Conservation (phyloP, 2,329 filamentous ascomycete species). For the Coniella lustricola region DNA sequence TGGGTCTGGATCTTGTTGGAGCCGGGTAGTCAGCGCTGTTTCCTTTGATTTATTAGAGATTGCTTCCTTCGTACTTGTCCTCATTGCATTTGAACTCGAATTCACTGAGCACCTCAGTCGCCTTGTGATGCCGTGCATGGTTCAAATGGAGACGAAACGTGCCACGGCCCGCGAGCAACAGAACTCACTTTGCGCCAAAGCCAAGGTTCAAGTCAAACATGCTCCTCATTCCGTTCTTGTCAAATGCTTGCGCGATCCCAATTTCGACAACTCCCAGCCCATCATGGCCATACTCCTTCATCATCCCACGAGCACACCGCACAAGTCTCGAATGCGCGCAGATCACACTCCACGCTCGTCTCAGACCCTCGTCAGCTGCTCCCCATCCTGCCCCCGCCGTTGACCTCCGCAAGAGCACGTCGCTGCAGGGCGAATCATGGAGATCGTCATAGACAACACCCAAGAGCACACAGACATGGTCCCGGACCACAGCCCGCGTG, state of each 20-base stretch:
- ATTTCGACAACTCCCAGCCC: background rate
- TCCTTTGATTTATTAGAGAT: too few species aligned
- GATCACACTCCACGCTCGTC: background rate
- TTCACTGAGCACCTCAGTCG: too few species aligned
- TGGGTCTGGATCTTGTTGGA: too few species aligned
- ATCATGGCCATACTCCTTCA: background rate
- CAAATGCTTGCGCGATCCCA: background rate
- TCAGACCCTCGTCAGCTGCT: background rate
- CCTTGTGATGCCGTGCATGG: too few species aligned
- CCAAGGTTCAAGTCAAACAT: background rate
- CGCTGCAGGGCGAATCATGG: background rate
- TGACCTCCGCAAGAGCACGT: background rate
- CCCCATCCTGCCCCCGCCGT: background rate
- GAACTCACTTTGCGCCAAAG: too few species aligned
- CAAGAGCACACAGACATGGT: background rate
- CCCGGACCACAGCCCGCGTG: background rate
- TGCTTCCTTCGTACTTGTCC: too few species aligned
- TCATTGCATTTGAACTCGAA: too few species aligned
- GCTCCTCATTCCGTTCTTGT: background rate
- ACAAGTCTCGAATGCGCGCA: background rate
- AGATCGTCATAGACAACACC: background rate
- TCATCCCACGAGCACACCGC: background rate
- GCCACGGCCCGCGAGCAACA: too few species aligned
- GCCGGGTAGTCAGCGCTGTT: too few species aligned
- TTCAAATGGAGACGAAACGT: too few species aligned